Percentiles rank a stretch among this genome's conserved stretches.
Evolutionary conservation across 2,329 filamentous ascomycete species (phyloP).

Genomic region (Apiospora phragmitis): DNA sequence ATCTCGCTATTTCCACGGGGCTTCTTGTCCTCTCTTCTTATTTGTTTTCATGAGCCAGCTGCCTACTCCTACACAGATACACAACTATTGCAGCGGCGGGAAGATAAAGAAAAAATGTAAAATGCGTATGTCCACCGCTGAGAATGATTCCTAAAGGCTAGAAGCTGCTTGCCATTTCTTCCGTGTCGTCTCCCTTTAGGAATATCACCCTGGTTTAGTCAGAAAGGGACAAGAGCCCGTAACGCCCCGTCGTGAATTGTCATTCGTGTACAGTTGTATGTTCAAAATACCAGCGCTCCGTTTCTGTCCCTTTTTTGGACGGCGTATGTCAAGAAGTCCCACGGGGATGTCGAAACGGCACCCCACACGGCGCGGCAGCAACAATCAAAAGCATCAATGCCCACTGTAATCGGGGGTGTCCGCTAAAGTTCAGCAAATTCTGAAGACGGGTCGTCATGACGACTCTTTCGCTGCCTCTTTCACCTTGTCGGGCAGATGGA

Average conservation of each 20-base stretch:
- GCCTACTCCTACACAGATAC: conserved; percentile 3
- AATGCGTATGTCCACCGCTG: not conserved
- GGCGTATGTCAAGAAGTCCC: not conserved
- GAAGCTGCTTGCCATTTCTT: not conserved
- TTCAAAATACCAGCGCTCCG: not conserved
- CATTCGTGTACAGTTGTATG: not conserved
- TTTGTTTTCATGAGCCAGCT: conserved; percentile 2
- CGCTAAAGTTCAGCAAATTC: not conserved
- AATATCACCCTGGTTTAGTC: not conserved
- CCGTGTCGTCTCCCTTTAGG: not conserved
- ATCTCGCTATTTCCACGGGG: not conserved
- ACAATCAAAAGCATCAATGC: not conserved
- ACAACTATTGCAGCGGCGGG: not conserved
- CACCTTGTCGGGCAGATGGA: not conserved
- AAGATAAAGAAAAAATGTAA: not conserved
- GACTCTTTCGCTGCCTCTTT: not conserved
- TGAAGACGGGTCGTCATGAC: not conserved
- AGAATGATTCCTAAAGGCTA: not conserved
- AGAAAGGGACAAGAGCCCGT: not conserved
- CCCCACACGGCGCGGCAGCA: not conserved
- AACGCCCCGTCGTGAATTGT: not conserved
- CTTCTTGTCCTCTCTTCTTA: not conserved
- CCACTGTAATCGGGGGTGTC: not conserved
- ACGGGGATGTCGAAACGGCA: not conserved
- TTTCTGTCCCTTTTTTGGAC: not conserved